Conservation (phyloP, 1,139 yeast genomes). For the Nakaseomyces uthaithaninus region DNA sequence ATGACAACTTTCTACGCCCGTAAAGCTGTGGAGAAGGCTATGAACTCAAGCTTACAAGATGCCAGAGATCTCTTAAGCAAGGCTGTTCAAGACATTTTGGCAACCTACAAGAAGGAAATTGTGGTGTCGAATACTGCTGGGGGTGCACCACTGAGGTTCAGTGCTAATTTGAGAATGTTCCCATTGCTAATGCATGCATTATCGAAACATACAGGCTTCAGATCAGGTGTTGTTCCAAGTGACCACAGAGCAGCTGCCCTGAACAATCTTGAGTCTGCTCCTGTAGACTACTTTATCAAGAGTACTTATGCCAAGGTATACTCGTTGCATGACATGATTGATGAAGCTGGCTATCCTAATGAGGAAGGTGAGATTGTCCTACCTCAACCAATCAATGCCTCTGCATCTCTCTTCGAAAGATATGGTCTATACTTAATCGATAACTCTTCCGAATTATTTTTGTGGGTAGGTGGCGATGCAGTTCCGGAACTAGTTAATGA, state of each 20-base stretch:
- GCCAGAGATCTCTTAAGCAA: constrained; percentile 71
- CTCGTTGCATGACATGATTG: constrained; percentile 86
- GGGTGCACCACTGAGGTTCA: constrained; percentile 76
- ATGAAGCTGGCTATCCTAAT: constrained; percentile 82
- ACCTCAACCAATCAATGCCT: constrained; percentile 82
- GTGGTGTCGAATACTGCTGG: constrained; percentile 88
- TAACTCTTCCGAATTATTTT: constrained; percentile 80
- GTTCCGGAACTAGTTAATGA: constrained; percentile 83
- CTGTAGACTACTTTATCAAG: constrained; percentile 70
- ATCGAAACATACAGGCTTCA: constrained; percentile 75
- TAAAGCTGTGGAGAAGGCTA: constrained; percentile 77
- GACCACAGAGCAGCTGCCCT: constrained; percentile 90
- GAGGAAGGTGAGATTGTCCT: constrained; percentile 61
- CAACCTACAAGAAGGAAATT: constrained; percentile 79
- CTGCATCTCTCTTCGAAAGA: constrained; percentile 67
- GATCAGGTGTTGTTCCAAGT: constrained; percentile 82
- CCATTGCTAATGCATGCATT: constrained; percentile 80
- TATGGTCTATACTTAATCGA: constrained; percentile 89
- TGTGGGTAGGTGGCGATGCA: constrained; percentile 95
- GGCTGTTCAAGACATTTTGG: constrained; percentile 63
- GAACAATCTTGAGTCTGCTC: constrained; percentile 74
- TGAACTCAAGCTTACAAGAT: constrained; percentile 56
- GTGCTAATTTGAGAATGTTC: constrained; percentile 85
- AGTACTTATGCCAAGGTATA: constrained; percentile 84
- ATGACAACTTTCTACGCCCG: constrained; percentile 73